A percentile compares a stretch with the other conserved stretches of the same genome.
phyloP scores from a whole-genome alignment of 75 land plant species.

The Sequoiadendron giganteum region DNA sequence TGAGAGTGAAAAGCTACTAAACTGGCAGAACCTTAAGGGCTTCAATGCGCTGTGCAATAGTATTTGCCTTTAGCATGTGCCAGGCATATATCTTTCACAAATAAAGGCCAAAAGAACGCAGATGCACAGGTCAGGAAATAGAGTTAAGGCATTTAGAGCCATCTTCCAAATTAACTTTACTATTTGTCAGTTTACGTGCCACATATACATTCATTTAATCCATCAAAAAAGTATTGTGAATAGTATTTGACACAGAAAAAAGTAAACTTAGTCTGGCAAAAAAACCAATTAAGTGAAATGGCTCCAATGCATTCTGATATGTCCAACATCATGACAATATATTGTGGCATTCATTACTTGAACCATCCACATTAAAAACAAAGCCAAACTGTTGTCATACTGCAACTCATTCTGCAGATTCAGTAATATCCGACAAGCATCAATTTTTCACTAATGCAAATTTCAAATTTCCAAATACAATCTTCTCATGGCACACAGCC shows the following conservation, averaged over 20 bases:
- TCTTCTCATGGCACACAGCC: background rate
- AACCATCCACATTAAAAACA: background rate
- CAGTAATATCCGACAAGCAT: background rate
- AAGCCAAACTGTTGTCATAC: background rate
- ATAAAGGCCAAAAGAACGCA: background rate
- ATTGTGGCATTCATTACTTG: background rate
- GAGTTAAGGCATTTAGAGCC: background rate
- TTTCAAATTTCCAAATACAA: background rate
- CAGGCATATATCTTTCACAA: background rate
- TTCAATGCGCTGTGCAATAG: background rate
- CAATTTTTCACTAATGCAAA: conserved; percentile 1
- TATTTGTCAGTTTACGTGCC: background rate
- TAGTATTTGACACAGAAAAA: background rate
- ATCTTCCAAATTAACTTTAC: conserved; percentile 2
- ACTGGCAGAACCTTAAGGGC: background rate
- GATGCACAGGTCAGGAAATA: background rate
- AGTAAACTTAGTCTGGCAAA: background rate
- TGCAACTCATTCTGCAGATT: background rate
- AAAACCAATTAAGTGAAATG: background rate
- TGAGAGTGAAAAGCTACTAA: background rate
- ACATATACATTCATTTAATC: conserved; percentile 2
- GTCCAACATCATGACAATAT: background rate
- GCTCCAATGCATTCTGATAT: background rate
- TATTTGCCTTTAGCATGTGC: background rate
- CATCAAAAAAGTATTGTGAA: conserved; percentile 1